Percentiles rank a stretch among this genome's conserved stretches.
These are phyloP conservation scores for Eucalyptus regnans DNA, from an alignment of 345 rosid species.

Conservation along the genomic window DNA sequence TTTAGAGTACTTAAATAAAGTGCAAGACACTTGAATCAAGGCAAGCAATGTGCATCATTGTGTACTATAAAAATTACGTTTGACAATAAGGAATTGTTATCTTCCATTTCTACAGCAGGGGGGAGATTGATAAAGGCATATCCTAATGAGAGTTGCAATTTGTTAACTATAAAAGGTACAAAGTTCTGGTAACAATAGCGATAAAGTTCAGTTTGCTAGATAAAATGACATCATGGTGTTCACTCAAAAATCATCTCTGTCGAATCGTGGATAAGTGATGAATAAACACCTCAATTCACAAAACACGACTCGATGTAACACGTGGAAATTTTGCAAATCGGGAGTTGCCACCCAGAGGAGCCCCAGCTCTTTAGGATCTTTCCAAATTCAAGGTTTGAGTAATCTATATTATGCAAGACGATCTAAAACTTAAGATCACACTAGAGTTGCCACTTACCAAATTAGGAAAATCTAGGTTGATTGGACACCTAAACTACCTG, in stretches of 20 bases:
- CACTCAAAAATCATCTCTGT: neutral
- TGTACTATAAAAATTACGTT: neutral
- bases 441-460: neutral
- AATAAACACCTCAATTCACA: neutral
- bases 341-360: neutral
- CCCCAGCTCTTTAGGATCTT: neutral
- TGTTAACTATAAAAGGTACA: neutral
- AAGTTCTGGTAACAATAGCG: neutral
- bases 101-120: neutral
- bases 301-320: neutral
- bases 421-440: neutral
- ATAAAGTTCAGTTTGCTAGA: neutral
- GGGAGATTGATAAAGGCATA: neutral
- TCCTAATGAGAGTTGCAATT: neutral
- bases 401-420: neutral
- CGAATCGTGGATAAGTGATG: neutral
- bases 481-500: neutral
- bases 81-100: neutral
- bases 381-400: neutral
- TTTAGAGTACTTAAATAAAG: neutral
- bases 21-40: neutral
- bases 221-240: neutral
- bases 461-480: neutral
- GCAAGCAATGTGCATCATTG: neutral
- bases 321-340: neutral